A percentile compares a stretch with the other conserved stretches of the same genome.
Evolutionary conservation across 176 grass and related monocot species (phyloP).

Genomic region (Stipa capillata): DNA sequence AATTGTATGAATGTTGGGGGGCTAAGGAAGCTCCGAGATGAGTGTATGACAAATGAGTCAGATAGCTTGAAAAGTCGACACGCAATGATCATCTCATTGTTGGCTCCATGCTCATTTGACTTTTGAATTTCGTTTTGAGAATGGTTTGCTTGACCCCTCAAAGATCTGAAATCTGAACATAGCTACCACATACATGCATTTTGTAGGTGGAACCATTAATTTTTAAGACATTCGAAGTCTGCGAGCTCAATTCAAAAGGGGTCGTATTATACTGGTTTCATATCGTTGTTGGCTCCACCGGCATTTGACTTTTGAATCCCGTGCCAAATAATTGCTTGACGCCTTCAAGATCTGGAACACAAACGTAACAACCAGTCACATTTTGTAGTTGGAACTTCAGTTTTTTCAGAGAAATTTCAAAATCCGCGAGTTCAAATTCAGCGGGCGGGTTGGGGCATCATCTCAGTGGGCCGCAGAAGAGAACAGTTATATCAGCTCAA

Average conservation of each 20-base stretch:
- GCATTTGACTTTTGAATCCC: constrained; percentile 8
- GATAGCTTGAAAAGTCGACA: not conserved
- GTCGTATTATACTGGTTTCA: not conserved
- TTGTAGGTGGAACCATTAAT: not conserved
- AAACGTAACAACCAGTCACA: not conserved
- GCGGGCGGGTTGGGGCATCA: not conserved
- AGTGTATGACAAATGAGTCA: not conserved
- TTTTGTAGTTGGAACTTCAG: constrained; percentile 4
- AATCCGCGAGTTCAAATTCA: not conserved
- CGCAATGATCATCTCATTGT: not conserved
- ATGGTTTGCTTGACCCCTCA: not conserved
- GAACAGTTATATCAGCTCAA: not conserved
- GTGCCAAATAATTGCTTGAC: not conserved
- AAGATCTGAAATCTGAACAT: not conserved
- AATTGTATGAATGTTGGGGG: no score
- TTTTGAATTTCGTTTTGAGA: not conserved
- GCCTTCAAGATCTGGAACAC: not conserved
- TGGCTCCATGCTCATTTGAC: not conserved
- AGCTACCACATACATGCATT: not conserved
- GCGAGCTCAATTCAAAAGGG: not conserved
- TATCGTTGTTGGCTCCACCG: not conserved
- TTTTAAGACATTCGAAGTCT: not conserved
- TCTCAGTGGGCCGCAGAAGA: not conserved
- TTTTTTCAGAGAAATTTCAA: not conserved
- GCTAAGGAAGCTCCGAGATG: no score